A percentile compares a stretch with the other conserved stretches of the same genome.
Evolutionary conservation across 2,329 filamentous ascomycete species (phyloP).

Genomic region (Aplosporella prunicola): DNA sequence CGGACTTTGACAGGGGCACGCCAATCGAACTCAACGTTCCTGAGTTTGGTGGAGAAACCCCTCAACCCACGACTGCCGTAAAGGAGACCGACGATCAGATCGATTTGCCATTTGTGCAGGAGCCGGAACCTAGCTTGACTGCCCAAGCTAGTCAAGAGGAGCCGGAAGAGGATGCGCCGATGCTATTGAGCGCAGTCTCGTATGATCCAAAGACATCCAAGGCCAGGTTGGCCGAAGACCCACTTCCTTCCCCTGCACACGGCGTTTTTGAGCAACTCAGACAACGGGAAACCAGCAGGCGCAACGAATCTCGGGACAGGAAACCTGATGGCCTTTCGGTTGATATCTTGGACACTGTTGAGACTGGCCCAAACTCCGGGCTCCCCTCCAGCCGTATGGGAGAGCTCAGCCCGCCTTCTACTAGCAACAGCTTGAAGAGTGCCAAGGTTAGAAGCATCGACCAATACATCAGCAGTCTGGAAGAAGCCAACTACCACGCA

Average conservation of each 20-base stretch:
- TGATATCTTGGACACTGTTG: conserved; percentile 34
- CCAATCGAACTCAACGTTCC: conserved; percentile 13
- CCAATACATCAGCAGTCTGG: conserved; percentile 78
- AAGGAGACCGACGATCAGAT: conserved; percentile 10
- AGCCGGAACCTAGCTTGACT: neutral
- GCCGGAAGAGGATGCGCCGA: conserved; percentile 38
- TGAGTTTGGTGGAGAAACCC: conserved; percentile 1
- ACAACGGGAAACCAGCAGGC: conserved; percentile 48
- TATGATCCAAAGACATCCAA: conserved; percentile 23
- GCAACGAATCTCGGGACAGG: conserved; percentile 65
- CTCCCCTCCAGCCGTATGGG: conserved; percentile 32
- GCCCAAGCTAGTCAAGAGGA: conserved; percentile 1
- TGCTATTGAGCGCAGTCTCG: conserved; percentile 30
- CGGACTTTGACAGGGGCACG: conserved; percentile 21
- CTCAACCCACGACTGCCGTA: conserved; percentile 12
- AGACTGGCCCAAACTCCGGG: conserved; percentile 16
- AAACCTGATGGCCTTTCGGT: conserved; percentile 62
- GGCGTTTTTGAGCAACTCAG: conserved; percentile 55
- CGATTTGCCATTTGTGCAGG: neutral
- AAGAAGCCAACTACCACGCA: conserved; percentile 58
- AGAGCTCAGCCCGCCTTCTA: conserved; percentile 39
- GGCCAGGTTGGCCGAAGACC: conserved; percentile 32
- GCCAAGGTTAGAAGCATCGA: conserved; percentile 60
- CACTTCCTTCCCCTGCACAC: conserved; percentile 59
- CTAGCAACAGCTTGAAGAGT: conserved; percentile 42